A percentile compares a stretch with the other conserved stretches of the same genome.
Evolutionary conservation across 2,329 filamentous ascomycete genomes (phyloP).

Genomic region (Didymella exigua): DNA sequence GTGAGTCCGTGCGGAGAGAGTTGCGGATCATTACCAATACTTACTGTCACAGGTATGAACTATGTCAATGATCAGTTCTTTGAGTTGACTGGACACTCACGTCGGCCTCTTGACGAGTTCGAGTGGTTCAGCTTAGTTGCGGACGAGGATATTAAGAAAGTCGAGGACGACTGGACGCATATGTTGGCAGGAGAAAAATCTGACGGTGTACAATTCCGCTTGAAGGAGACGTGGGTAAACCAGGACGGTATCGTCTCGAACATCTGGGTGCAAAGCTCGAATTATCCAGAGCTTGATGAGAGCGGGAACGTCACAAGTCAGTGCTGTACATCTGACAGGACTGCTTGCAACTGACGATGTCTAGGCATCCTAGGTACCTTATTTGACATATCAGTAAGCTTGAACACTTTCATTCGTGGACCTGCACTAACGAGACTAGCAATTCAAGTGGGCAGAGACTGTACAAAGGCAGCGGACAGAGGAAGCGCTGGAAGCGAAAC

Average conservation of each 20-base stretch:
- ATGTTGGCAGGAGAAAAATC: constrained; percentile 25
- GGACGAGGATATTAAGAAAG: constrained; percentile 28
- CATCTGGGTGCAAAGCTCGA: constrained; percentile 37
- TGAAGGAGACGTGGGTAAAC: constrained; percentile 38
- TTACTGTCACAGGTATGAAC: constrained; percentile 24
- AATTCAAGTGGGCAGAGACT: constrained; percentile 47
- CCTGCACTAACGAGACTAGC: neutral
- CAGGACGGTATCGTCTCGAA: constrained; percentile 32
- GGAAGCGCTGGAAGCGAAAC: constrained; percentile 46
- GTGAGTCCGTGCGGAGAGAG: constrained; percentile 7
- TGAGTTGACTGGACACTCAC: constrained; percentile 30
- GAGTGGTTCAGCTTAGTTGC: constrained; percentile 28
- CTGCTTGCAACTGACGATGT: neutral
- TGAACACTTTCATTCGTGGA: neutral
- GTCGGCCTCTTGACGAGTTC: constrained; percentile 18
- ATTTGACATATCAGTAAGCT: constrained; percentile 40
- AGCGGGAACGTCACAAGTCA: constrained; percentile 32
- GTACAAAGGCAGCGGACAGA: constrained; percentile 41
- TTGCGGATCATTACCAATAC: neutral
- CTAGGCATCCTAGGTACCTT: constrained; percentile 42
- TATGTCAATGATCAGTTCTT: constrained; percentile 41
- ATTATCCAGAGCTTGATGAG: constrained; percentile 31
- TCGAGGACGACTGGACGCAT: constrained; percentile 23
- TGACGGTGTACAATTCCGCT: constrained; percentile 27
- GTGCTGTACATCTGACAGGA: neutral